Evolutionary conservation across 2,329 filamentous ascomycete species (phyloP), one percentile per base, ranked within the genome.

Genomic region (Fusarium oxysporum): DNA sequence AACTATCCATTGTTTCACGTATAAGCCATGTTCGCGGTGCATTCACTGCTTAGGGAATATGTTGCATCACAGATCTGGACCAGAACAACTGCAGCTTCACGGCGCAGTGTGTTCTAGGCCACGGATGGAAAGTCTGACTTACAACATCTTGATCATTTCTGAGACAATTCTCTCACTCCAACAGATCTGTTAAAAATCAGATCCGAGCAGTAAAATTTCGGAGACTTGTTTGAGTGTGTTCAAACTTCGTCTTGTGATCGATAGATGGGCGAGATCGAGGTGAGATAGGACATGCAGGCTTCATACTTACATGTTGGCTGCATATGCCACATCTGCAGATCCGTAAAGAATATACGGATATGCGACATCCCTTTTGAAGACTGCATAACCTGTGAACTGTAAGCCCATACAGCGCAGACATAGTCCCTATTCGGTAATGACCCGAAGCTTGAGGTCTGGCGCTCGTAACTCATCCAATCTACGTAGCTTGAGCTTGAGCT

Each of bases 1-100:
- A 35, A 25, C 21, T 28, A 30, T 25, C 41, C 12, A 16, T 32
- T 64, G 61, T 64, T 44, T 61, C 30, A 32, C 9, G 25, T 33
- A n/a, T 37, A 25, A 37, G 32, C 13, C 45, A 30, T 28, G 2
- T 32, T 35, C 21, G 28, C 25, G 44, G 41, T 32, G 30, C 5
- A 23, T 25, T 38, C 57, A 14, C 54, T 30, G 9, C 35, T 63
- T 61, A 14, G 50, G 44, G 32, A 61, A 50, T 30, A 23, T 43
- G 32, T 28, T 64, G 61, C 43, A 64, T 50, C 37, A 38, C 44
- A 33, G 37, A 61, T 25, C 21, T 38, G 12, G 23, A n/a, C 44
- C 16, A 32, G 33, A 35, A 32, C 6, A 17, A 19, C 8, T 43
- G n/a, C 14, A 25, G 30, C 16, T 8, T 41, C n/a, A 23, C 10